Conservation (phyloP, 2,329 filamentous ascomycete species). For the Pleomassaria siparia region DNA sequence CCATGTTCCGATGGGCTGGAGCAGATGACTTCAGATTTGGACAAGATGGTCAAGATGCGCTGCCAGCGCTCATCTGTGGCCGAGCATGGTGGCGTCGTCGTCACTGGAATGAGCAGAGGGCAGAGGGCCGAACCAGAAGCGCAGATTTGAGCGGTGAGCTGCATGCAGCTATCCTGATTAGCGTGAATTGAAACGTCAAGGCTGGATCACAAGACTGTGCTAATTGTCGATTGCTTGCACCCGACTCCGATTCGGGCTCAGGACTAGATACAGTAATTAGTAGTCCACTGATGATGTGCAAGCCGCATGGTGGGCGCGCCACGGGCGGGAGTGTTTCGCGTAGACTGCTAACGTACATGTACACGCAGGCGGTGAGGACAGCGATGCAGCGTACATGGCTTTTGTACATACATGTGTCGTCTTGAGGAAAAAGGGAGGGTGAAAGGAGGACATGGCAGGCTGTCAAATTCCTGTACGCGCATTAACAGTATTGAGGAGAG, state of each 20-base stretch:
- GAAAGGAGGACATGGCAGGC: too few species aligned
- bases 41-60: neutral
- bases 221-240: neutral
- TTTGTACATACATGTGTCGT: neutral
- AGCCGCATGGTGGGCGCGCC: neutral
- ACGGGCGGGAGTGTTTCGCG: neutral
- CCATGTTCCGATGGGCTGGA: constrained; percentile 1
- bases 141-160: constrained; percentile 1
- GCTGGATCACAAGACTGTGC: neutral
- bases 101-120: constrained; percentile 1
- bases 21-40: constrained; percentile 1
- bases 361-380: constrained; percentile 1
- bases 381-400: too few species aligned
- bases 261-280: too few species aligned
- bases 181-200: neutral
- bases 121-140: neutral
- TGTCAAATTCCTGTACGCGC: neutral
- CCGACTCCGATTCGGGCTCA: neutral
- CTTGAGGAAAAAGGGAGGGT: neutral
- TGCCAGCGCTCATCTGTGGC: neutral
- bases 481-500: too few species aligned
- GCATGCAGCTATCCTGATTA: neutral
- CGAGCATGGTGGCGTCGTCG: constrained; percentile 3
- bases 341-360: too few species aligned
- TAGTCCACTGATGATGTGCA: neutral